phyloP scores from a whole-genome alignment of 1,284 basidiomycete genomes.

The Coniophora puteana region DNA sequence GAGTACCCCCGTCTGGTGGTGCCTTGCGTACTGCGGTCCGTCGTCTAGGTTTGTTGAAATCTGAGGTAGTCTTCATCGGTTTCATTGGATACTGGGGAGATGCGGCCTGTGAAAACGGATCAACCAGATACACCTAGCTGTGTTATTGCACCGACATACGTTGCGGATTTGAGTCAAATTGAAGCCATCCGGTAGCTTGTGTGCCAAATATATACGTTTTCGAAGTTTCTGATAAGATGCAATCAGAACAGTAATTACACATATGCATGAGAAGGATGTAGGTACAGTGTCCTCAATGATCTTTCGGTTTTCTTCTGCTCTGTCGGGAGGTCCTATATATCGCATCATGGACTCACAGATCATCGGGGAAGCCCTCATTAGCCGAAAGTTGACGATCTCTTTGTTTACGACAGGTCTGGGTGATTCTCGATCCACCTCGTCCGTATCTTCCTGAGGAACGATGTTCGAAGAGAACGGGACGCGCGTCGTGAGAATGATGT shows the following conservation, averaged over 20 bases:
- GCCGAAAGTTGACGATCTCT: constrained; percentile 43
- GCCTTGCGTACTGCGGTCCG: constrained; percentile 23
- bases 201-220: constrained; percentile 49
- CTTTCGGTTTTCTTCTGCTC: constrained; percentile 37
- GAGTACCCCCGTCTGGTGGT: constrained; percentile 14
- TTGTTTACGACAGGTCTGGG: constrained; percentile 3
- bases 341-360: constrained; percentile 52
- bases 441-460: constrained; percentile 4
- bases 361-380: constrained; percentile 39
- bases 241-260: no score
- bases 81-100: constrained; percentile 49
- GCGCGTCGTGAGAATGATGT: constrained; percentile 37
- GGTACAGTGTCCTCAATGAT: constrained; percentile 40
- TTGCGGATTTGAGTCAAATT: constrained; percentile 54
- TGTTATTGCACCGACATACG: constrained; percentile 32
- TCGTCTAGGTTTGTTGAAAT: constrained; percentile 29
- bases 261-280: background rate
- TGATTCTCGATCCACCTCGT: constrained; percentile 10
- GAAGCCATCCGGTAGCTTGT: constrained; percentile 52
- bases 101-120: constrained; percentile 36
- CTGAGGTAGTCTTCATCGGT: constrained; percentile 39
- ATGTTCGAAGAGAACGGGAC: constrained; percentile 26
- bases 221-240: constrained; percentile 34
- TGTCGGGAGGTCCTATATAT: constrained; percentile 55
- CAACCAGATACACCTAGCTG: background rate